Base-by-base conservation (phyloP, 2,329 filamentous ascomycete species). In the Dothideomycetes sp. region DNA sequence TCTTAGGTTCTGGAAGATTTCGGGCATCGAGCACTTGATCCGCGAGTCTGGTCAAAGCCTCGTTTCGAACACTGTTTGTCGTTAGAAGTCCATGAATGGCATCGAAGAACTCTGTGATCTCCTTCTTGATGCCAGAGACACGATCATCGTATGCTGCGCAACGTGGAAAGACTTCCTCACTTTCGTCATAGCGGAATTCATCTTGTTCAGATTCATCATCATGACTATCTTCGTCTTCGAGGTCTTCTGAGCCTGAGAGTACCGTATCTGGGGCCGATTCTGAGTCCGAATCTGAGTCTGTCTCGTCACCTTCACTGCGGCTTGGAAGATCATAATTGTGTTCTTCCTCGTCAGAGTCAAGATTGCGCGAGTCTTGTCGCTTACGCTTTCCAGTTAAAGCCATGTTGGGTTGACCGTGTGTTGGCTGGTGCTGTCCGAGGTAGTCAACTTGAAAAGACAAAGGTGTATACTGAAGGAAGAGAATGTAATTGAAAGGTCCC, bases 1-100 rank as follows among this genome's bases (percentile, higher is more conserved):
- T 40, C 11, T 28, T 45, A 2, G 41, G 33, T 5, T 33, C 29
- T 6, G 39, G 45, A 17, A 45, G 20, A 6, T 20, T 23, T 4
- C 18, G 12, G 9, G 33, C 4, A 8, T 32, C 29, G 3, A 5
- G 6, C 1, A 34, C 41, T 23, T 29, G n/a, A 7, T 17, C 22
- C 2, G 15, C 10, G 5, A 36, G 36, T 2, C 10, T 28, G 9
- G 38, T 31, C 4, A 49, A 24, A n/a, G 34, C 24, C 3, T 20
- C 4, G 2, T 16, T 20, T 2, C 17, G 13, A 8, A n/a, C 1
- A 12, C 3, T 22, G 19, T 30, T 16, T 9, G n/a, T 6, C 8
- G 18, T n/a, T 6, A 32, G 19, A 24, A 28, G n/a, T 15, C 17
- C 27, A 3, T 3, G 6, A 6, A 30, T 15, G 10, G 7, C 5